Conservation (phyloP, 2,329 filamentous ascomycete genomes). For the Monosporascus sp. region DNA sequence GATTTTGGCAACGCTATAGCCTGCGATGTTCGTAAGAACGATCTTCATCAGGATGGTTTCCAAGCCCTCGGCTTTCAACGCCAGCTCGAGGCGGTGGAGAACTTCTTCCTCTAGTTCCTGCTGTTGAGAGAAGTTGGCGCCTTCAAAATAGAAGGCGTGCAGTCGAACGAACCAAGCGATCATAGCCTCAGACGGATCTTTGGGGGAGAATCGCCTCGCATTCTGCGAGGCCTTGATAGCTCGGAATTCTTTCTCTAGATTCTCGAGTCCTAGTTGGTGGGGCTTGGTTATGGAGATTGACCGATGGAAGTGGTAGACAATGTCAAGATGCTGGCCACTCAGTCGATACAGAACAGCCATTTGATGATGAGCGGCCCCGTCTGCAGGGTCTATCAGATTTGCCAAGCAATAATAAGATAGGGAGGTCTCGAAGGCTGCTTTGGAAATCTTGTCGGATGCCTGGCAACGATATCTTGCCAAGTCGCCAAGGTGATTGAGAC, state of each 20-base stretch:
- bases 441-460: conserved; percentile 57
- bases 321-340: conserved; percentile 72
- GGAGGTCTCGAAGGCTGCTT: conserved; percentile 72
- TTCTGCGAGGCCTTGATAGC: conserved; percentile 37
- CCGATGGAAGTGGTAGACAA: conserved; percentile 86
- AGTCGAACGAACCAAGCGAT: conserved; percentile 79
- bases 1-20: conserved; percentile 65
- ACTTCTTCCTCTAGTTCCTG: conserved; percentile 83
- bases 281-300: conserved; percentile 70
- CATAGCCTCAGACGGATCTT: conserved; percentile 58
- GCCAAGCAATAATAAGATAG: conserved; percentile 83
- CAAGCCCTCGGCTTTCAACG: conserved; percentile 63
- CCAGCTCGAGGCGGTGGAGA: conserved; percentile 67
- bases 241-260: conserved; percentile 75
- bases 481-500: conserved; percentile 83
- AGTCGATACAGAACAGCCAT: conserved; percentile 79
- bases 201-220: conserved; percentile 30
- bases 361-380: conserved; percentile 83
- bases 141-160: conserved; percentile 79
- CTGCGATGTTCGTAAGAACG: conserved; percentile 78
- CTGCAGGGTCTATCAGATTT: conserved; percentile 68
- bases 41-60: conserved; percentile 69
- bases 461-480: conserved; percentile 81
- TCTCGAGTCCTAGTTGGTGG: conserved; percentile 67
- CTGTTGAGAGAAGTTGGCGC: conserved; percentile 67